Evolutionary conservation across 2,329 filamentous ascomycete species (phyloP).

Genomic region (Colletotrichum sp.): DNA sequence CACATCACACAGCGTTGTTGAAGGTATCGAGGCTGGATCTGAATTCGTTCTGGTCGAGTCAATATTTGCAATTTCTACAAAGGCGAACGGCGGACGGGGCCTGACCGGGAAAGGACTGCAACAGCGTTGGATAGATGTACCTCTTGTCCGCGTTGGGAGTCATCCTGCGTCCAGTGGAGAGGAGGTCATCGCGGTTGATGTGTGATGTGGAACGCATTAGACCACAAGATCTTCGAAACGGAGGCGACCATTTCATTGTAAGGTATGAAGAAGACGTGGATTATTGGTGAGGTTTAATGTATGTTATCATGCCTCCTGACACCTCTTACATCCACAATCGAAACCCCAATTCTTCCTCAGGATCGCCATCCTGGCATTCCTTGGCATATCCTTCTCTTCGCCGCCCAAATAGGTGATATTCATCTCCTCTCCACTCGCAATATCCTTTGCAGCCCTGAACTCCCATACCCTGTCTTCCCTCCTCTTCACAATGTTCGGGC

Average conservation of each 20-base stretch:
- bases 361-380: not conserved
- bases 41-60: not conserved
- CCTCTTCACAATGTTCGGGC: not conserved
- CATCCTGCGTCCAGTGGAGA: not conserved
- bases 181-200: not conserved
- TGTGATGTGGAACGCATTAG: not conserved
- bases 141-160: not conserved
- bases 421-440: not conserved
- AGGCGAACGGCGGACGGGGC: not conserved
- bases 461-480: conserved; percentile 11
- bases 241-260: not conserved
- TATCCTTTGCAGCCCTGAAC: not conserved
- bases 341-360: conserved; percentile 16
- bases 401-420: conserved; percentile 15
- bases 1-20: not conserved
- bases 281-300: not conserved
- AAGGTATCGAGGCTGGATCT: not conserved
- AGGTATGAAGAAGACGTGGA: not conserved
- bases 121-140: not conserved
- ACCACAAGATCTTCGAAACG: not conserved
- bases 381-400: not conserved
- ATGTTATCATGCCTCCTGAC: not conserved
- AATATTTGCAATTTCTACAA: conserved; percentile 10
- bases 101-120: not conserved
- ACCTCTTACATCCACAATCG: conserved; percentile 10